Evolutionary conservation across 2,329 filamentous ascomycete species (phyloP).

Genomic region (Orbilia blumenaviensis): DNA sequence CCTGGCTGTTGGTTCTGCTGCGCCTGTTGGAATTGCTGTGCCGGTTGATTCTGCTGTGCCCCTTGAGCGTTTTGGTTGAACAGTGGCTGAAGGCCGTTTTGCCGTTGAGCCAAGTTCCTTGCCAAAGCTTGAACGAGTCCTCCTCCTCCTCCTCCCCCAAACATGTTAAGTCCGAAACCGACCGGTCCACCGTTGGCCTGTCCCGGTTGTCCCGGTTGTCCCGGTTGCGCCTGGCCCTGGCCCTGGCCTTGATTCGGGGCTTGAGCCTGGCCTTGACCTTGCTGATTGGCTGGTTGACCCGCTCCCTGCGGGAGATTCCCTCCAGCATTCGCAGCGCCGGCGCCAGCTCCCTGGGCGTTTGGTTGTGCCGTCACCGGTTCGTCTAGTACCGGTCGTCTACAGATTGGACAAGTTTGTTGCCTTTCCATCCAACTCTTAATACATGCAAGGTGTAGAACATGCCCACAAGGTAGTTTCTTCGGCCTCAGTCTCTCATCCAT

Average conservation of each 20-base stretch:
- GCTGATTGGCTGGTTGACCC: not conserved
- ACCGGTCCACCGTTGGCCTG: slow-evolving; percentile 3
- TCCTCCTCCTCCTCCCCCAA: slow-evolving; percentile 5
- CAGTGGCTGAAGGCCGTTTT: slow-evolving; percentile 12
- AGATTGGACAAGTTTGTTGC: slow-evolving; percentile 96
- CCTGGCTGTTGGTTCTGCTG: not conserved
- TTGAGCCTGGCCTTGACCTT: not conserved
- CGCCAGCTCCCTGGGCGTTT: not conserved
- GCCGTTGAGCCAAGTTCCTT: slow-evolving; percentile 25
- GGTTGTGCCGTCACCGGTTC: slow-evolving; percentile 41
- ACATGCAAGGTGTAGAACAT: slow-evolving; percentile 93
- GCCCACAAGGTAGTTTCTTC: slow-evolving; percentile 95
- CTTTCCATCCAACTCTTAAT: slow-evolving; percentile 96
- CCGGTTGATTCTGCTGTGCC: slow-evolving; percentile 7
- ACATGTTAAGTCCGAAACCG: slow-evolving; percentile 24
- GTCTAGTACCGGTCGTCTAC: slow-evolving; percentile 79
- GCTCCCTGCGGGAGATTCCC: not conserved
- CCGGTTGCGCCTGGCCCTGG: not conserved
- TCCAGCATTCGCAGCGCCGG: not conserved
- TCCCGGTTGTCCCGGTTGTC: slow-evolving; percentile 8
- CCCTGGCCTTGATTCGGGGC: not conserved
- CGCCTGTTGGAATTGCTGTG: not conserved
- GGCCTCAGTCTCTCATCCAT: slow-evolving; percentile 72
- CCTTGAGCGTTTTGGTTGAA: not conserved
- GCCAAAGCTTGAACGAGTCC: slow-evolving; percentile 32